phyloP scores from a whole-genome alignment of 306 rosid species.

The Bauhinia variegata region DNA sequence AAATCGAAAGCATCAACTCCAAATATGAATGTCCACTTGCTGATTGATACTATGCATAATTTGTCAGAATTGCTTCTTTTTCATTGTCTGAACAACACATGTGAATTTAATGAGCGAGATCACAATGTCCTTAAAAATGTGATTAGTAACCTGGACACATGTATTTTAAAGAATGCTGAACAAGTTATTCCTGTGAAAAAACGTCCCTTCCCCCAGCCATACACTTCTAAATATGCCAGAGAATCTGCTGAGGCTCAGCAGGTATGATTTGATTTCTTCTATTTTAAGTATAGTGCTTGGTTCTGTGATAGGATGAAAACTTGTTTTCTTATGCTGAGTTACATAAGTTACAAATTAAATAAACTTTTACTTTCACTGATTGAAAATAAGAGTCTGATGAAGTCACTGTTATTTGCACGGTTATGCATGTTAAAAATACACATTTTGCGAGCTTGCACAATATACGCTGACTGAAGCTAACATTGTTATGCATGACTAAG shows the following conservation, averaged over 20 bases:
- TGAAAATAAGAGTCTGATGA: slow-evolving; percentile 24
- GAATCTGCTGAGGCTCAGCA: slow-evolving; percentile 42
- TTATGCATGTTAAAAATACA: not conserved
- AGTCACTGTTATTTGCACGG: slow-evolving; percentile 15
- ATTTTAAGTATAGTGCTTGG: slow-evolving; percentile 4
- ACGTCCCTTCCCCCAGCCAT: slow-evolving; percentile 41
- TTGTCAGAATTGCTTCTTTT: slow-evolving; percentile 68
- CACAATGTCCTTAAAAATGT: slow-evolving; percentile 49
- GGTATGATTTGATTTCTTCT: slow-evolving; percentile 49
- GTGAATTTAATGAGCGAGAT: slow-evolving; percentile 57
- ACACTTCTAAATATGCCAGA: slow-evolving; percentile 40
- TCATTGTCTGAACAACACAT: slow-evolving; percentile 50
- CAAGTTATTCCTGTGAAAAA: slow-evolving; percentile 33
- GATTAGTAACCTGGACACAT: slow-evolving; percentile 60
- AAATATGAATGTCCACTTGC: slow-evolving; percentile 57
- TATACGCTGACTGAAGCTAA: not conserved
- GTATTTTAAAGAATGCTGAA: slow-evolving; percentile 54
- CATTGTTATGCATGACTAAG: too few species aligned
- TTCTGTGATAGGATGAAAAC: slow-evolving; percentile 8
- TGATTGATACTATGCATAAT: slow-evolving; percentile 60
- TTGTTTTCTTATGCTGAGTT: not conserved
- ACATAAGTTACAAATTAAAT: not conserved
- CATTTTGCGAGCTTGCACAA: not conserved
- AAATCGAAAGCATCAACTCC: slow-evolving; percentile 46
- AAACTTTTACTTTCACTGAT: slow-evolving; percentile 6